Evolutionary conservation across 1,139 yeast genomes (phyloP), one percentile per base, ranked within the genome.

Genomic region (Scheffersomyces segobiensis): DNA sequence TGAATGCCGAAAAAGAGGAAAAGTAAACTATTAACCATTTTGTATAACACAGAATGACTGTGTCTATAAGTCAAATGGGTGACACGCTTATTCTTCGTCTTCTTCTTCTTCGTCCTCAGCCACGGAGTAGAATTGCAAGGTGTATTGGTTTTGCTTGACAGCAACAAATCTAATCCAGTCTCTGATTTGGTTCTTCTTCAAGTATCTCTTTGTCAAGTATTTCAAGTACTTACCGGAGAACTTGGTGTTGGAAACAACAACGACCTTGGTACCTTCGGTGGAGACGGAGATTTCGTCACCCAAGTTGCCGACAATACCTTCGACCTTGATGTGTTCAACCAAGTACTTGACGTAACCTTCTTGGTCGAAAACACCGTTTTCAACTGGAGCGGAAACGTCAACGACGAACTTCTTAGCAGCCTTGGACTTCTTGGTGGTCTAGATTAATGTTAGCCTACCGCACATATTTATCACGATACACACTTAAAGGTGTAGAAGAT

Each of bases 121-220:
- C 81, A 95, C 96, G 83, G 96, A 93, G 97, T 92, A 96, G 97
- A 95, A 96, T 84, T 96, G 93, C 86, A 96, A 90, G 82, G 91
- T 92, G 92, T 95, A 96, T 81, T 87, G 89, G 89, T 95, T 93
- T 83, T 91, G 92, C 86, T 93, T 89, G 78, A 91, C 88, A 71
- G 99, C 91, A 72, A 95, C 97, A 77, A 96, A 95, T 89, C 99
- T 96, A 84, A 96, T 93, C 99, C 99, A 95, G 87, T 95, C 99
- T 87, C 96, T 90, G 86, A 93, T 91, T 85, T 91, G 96, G 96
- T 93, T 92, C 92, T 95, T 95, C 97, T 95, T 95, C 84, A 95
- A 91, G 96, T 92, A 95, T 88, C 96, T 93, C 93, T 95, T 95
- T 78, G 98, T 91, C 81, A 95, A 87, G 95, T 93, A 95, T 87